These are phyloP conservation scores for Penicillium pulvis DNA, from an alignment of 495 filamentous ascomycete genomes.

Conservation along the genomic window DNA sequence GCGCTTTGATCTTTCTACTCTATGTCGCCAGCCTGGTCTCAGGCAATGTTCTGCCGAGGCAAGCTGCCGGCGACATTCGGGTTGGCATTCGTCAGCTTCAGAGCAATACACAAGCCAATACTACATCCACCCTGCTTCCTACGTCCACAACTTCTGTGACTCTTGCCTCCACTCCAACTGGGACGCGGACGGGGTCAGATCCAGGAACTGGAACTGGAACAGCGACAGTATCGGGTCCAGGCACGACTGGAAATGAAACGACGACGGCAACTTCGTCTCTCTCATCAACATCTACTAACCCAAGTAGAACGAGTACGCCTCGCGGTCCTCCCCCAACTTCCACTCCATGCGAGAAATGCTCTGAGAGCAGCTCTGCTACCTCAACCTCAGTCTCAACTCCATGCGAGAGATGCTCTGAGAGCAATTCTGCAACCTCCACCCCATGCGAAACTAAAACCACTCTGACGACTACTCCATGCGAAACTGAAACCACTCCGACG, in stretches of 20 bases:
- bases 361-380: conserved; percentile 11
- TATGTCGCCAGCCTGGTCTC: conserved; percentile 26
- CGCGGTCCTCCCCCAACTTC: conserved; percentile 9
- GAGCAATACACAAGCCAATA: not conserved
- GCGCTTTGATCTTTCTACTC: conserved; percentile 22
- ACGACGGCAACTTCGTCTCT: conserved; percentile 2
- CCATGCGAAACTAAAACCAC: conserved; percentile 13
- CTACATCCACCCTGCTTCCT: conserved; percentile 6
- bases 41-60: conserved; percentile 16
- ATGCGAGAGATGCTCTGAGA: not conserved
- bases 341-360: conserved; percentile 21
- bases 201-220: too few relatives aligned
- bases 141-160: conserved; percentile 14
- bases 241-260: too few relatives aligned
- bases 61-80: not conserved
- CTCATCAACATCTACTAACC: conserved; percentile 15
- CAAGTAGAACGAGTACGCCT: conserved; percentile 9
- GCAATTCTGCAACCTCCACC: conserved; percentile 8
- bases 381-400: conserved; percentile 10
- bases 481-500: conserved; percentile 5
- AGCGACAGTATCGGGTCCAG: too few relatives aligned
- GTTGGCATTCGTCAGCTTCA: not conserved
- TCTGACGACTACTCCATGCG: conserved; percentile 15
- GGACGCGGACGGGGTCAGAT: not conserved
- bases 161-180: conserved; percentile 7